Conservation (phyloP, 1,284 basidiomycete genomes). For the Ustilago tritici region DNA sequence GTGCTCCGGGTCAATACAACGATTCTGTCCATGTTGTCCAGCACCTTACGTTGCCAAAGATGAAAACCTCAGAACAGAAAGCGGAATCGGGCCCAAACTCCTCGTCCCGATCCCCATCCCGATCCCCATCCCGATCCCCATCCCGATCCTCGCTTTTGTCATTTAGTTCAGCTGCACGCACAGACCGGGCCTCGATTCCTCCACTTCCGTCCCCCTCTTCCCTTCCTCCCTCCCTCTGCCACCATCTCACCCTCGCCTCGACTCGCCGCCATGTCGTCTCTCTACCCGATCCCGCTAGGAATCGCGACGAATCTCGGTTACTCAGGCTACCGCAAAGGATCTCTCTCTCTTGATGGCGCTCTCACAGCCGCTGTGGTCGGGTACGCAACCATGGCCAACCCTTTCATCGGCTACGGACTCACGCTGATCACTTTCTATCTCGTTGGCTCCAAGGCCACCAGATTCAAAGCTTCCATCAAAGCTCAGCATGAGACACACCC, state of each 20-base stretch:
- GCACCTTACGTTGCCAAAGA: not conserved
- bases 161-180: slow-evolving; percentile 4
- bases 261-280: not conserved
- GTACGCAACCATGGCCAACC: slow-evolving; percentile 61
- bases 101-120: not conserved
- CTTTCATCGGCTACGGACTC: slow-evolving; percentile 53
- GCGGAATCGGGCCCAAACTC: not conserved
- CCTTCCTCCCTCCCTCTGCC: not conserved
- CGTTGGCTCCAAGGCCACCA: slow-evolving; percentile 84
- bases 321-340: slow-evolving; percentile 57
- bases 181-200: not conserved
- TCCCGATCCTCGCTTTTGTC: too few species aligned
- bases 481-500: slow-evolving; percentile 75
- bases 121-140: not conserved
- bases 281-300: slow-evolving; percentile 34
- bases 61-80: not conserved
- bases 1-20: not conserved
- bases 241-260: not conserved
- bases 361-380: slow-evolving; percentile 54
- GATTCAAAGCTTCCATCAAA: slow-evolving; percentile 76
- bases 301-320: slow-evolving; percentile 38
- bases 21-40: not conserved
- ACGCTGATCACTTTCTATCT: slow-evolving; percentile 73
- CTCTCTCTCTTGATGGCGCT: slow-evolving; percentile 55
- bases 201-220: not conserved